Conservation (phyloP, 495 filamentous ascomycete species). For the Lentithecium fluviatile region DNA sequence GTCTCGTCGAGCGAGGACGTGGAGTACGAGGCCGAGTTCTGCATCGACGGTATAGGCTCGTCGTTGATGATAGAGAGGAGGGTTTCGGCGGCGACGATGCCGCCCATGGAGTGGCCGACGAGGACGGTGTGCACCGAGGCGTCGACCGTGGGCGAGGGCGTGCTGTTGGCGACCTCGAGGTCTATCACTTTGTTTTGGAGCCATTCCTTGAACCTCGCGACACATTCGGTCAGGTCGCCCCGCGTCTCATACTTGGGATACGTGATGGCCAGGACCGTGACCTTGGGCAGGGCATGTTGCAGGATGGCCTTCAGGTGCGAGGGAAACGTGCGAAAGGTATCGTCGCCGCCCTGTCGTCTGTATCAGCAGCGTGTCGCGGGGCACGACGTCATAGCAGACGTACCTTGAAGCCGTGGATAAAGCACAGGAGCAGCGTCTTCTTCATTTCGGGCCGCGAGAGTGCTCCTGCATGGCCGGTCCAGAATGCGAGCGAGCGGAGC, state of each 20-base stretch:
- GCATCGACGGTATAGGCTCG: conserved; percentile 55
- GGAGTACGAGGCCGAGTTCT: conserved; percentile 22
- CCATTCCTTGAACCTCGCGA: conserved; percentile 83
- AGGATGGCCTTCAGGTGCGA: conserved; percentile 70
- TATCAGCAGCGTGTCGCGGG: too few relatives aligned
- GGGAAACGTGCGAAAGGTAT: conserved; percentile 80
- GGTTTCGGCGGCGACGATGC: conserved; percentile 90
- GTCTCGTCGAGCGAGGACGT: conserved; percentile 37
- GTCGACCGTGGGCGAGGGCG: conserved; percentile 82
- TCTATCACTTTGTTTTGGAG: conserved; percentile 91
- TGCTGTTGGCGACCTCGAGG: conserved; percentile 79
- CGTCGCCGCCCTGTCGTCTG: conserved; percentile 68
- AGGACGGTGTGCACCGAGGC: conserved; percentile 82
- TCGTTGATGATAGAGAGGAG: conserved; percentile 69
- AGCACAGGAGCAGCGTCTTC: conserved; percentile 86
- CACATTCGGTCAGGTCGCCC: conserved; percentile 79
- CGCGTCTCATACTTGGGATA: conserved; percentile 93
- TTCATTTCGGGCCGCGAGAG: conserved; percentile 59
- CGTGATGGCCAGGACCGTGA: conserved; percentile 66
- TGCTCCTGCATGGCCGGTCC: conserved; percentile 36
- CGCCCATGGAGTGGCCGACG: conserved; percentile 91
- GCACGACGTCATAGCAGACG: conserved; percentile 19
- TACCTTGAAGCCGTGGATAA: conserved; percentile 98
- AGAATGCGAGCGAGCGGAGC: neutral
- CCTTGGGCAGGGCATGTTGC: conserved; percentile 66